Conservation (phyloP, 1,284 basidiomycete species). For the Apiotrichum gracile region DNA sequence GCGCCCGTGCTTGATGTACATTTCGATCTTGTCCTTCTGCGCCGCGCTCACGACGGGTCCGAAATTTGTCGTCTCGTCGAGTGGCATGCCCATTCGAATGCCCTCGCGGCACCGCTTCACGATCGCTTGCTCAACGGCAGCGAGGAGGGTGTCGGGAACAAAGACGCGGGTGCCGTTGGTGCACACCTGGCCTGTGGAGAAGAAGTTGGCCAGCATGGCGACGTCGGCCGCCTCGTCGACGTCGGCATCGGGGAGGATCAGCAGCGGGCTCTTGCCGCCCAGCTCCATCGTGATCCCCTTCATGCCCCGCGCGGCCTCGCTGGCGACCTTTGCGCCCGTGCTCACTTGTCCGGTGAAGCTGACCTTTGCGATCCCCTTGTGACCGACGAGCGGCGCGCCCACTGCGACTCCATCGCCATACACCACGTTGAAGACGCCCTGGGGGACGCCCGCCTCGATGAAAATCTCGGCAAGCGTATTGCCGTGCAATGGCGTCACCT, state of each 20-base stretch:
- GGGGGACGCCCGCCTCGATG: constrained; percentile 13
- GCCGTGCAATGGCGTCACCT: constrained; percentile 15
- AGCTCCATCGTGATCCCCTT: constrained; percentile 20
- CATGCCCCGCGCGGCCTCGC: constrained; percentile 9
- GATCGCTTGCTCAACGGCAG: constrained; percentile 6
- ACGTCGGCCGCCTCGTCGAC: constrained; percentile 15
- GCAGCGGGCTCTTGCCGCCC: constrained; percentile 16
- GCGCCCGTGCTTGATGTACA: constrained; percentile 12
- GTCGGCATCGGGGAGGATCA: constrained; percentile 16
- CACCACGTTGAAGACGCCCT: constrained; percentile 17
- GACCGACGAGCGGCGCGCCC: constrained; percentile 12
- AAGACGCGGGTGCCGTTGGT: constrained; percentile 19
- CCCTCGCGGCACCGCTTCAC: constrained; percentile 11
- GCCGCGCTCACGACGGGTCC: constrained; percentile 13
- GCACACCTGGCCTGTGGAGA: constrained; percentile 14
- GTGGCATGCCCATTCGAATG: constrained; percentile 13
- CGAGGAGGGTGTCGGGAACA: constrained; percentile 8
- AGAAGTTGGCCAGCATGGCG: constrained; percentile 20
- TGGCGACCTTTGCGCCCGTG: constrained; percentile 12
- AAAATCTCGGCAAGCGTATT: constrained; percentile 13
- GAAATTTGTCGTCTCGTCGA: constrained; percentile 14
- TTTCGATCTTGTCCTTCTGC: constrained; percentile 12
- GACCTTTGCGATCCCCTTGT: constrained; percentile 15
- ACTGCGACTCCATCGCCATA: constrained; percentile 10
- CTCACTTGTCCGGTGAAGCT: constrained; percentile 17